Percentiles rank a stretch among this genome's conserved stretches.
Conservation (phyloP, 208 protist genomes). For the Leishmania arabica region DNA sequence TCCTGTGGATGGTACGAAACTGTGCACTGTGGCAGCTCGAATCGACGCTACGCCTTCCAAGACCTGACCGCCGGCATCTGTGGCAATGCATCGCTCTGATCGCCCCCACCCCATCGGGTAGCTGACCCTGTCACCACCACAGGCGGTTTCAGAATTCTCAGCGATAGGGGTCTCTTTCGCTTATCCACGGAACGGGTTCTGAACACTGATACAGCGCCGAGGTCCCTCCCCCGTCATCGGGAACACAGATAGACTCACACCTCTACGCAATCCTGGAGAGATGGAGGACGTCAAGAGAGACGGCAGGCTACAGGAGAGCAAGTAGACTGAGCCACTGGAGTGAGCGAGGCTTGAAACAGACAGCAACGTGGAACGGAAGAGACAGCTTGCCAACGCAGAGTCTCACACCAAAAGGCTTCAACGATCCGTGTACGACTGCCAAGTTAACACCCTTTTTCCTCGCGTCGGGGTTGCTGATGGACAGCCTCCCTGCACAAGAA, state of each 20-base stretch:
- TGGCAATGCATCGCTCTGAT: not conserved
- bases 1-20: no score
- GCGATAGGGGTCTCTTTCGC: not conserved
- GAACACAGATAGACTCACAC: not conserved
- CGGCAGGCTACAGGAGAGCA: not conserved
- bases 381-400: not conserved
- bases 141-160: not conserved
- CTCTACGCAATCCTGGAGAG: not conserved
- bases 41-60: not conserved
- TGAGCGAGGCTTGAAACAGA: not conserved
- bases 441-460: not conserved
- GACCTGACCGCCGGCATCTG: not conserved
- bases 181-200: not conserved
- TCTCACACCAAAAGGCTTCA: not conserved
- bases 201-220: not conserved
- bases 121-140: not conserved
- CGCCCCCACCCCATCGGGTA: not conserved
- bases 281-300: not conserved
- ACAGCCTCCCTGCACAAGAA: not conserved
- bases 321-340: not conserved
- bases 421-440: not conserved
- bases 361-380: not conserved
- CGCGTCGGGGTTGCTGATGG: not conserved
- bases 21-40: not conserved
- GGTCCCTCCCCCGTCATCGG: not conserved